Evolutionary conservation across 768 basidiomycete species (phyloP).

Genomic region (Boletales sp.): DNA sequence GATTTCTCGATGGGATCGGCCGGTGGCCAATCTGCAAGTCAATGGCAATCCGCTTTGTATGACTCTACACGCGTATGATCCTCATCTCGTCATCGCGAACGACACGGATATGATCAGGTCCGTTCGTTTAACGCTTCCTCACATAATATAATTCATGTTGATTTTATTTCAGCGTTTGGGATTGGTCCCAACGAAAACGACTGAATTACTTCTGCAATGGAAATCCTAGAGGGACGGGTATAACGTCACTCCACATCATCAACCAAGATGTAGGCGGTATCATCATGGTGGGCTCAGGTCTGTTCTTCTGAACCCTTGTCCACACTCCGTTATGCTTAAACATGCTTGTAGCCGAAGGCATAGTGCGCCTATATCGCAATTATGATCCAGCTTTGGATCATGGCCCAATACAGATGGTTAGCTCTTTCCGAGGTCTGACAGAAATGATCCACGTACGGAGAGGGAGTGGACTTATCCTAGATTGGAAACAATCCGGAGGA

Average conservation of each 20-base stretch:
- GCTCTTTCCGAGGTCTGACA: slow-evolving; percentile 85
- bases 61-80: slow-evolving; percentile 90
- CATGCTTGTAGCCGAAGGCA: slow-evolving; percentile 71
- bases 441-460: slow-evolving; percentile 73
- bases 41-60: slow-evolving; percentile 65
- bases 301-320: slow-evolving; percentile 20
- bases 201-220: slow-evolving; percentile 87
- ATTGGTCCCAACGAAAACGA: slow-evolving; percentile 81
- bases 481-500: slow-evolving; percentile 91
- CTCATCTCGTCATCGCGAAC: slow-evolving; percentile 82
- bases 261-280: slow-evolving; percentile 95
- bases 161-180: slow-evolving; percentile 68
- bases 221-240: slow-evolving; percentile 74
- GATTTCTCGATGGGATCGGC: slow-evolving; percentile 65
- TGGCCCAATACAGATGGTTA: slow-evolving; percentile 85
- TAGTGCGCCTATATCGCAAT: slow-evolving; percentile 88
- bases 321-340: not conserved
- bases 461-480: slow-evolving; percentile 80
- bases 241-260: slow-evolving; percentile 88
- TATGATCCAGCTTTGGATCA: slow-evolving; percentile 75
- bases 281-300: slow-evolving; percentile 83
- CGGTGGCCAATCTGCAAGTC: slow-evolving; percentile 62
- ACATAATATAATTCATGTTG: not conserved
- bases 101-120: slow-evolving; percentile 85
- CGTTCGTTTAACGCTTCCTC: slow-evolving; percentile 22